These are phyloP conservation scores for Pseudogymnoascus sp. DNA, from an alignment of 2,329 filamentous ascomycete genomes.

Conservation along the genomic window DNA sequence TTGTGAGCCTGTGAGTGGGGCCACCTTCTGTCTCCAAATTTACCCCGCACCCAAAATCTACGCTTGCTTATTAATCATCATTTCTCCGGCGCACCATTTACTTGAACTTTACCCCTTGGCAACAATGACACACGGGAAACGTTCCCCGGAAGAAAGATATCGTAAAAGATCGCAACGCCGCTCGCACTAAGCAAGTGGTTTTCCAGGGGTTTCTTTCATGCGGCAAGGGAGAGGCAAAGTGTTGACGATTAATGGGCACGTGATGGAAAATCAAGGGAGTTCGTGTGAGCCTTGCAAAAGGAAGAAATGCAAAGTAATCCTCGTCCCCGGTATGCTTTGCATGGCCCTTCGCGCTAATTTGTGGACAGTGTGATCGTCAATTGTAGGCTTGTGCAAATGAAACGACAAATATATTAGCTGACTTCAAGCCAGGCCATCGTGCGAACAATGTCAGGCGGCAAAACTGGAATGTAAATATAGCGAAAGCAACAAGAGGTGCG, in stretches of 20 bases:
- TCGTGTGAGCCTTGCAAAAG: slow-evolving; percentile 31
- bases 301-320: slow-evolving; percentile 29
- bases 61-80: not conserved
- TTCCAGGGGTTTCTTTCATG: not conserved
- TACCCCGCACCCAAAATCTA: not conserved
- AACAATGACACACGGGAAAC: not conserved
- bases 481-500: slow-evolving; percentile 17
- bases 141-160: not conserved
- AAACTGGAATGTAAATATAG: not conserved
- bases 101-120: not conserved
- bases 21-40: not conserved
- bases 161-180: not conserved
- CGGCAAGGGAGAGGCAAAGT: not conserved
- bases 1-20: not conserved
- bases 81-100: not conserved
- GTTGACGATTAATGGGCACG: not conserved
- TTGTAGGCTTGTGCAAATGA: not conserved
- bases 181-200: not conserved
- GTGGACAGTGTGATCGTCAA: not conserved
- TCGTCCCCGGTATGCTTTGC: slow-evolving; percentile 20
- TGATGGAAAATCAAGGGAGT: slow-evolving; percentile 21
- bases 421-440: not conserved
- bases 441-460: not conserved
- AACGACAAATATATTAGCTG: slow-evolving; percentile 19
- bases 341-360: not conserved